Percentiles rank a stretch among this genome's conserved stretches.
These are phyloP conservation scores for Rubus parviflorus DNA, from an alignment of 306 rosid species.

Conservation along the genomic window DNA sequence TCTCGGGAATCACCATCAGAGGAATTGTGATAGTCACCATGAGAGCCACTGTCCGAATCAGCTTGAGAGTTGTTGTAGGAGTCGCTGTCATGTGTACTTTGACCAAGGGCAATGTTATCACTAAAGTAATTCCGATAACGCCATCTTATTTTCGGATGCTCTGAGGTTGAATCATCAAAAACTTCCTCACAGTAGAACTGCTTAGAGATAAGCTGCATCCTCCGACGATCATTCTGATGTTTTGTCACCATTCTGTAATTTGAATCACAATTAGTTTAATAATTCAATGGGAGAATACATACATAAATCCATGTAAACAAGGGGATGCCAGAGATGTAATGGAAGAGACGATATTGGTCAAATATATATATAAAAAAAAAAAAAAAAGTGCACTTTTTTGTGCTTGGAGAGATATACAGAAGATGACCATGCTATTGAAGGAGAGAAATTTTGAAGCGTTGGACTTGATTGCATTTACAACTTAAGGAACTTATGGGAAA, in stretches of 20 bases:
- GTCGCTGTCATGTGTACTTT: constrained; percentile 33
- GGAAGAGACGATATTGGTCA: neutral
- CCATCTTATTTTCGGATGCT: constrained; percentile 64
- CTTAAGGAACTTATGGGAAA: neutral
- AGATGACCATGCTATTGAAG: neutral
- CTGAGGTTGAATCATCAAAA: constrained; percentile 67
- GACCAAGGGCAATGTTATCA: constrained; percentile 46
- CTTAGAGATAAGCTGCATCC: constrained; percentile 58
- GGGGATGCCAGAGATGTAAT: neutral
- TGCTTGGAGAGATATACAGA: neutral
- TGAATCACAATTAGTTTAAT: constrained; percentile 16
- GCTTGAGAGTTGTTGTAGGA: constrained; percentile 34
- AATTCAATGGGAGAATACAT: neutral
- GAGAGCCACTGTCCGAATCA: constrained; percentile 34
- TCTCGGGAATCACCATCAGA: constrained; percentile 19
- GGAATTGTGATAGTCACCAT: constrained; percentile 29
- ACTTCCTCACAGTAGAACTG: constrained; percentile 66
- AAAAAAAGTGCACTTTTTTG: neutral
- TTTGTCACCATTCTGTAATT: constrained; percentile 61
- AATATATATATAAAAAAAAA: too few relatives aligned
- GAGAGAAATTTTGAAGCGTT: neutral
- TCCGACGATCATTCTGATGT: constrained; percentile 43
- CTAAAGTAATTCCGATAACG: constrained; percentile 71
- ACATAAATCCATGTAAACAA: neutral
- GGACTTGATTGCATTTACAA: neutral